Evolutionary conservation across 2,329 filamentous ascomycete genomes (phyloP).

Genomic region (Beauveria bassiana): DNA sequence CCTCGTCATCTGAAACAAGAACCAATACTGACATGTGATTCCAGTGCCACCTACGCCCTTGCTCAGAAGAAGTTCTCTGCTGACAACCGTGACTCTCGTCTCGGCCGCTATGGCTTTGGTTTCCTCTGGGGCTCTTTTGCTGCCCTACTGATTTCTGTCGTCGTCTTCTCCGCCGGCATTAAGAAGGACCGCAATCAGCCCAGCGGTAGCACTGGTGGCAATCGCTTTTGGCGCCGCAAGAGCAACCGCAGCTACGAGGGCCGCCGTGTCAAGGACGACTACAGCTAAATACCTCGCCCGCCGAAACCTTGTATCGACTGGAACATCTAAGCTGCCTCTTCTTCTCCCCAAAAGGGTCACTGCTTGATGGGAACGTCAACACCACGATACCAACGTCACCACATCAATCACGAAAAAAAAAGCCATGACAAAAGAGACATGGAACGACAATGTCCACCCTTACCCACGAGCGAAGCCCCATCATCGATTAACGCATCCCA

Average conservation of each 20-base stretch:
- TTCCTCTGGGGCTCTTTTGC: conserved; percentile 70
- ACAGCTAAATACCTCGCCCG: conserved; percentile 35
- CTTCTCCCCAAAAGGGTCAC: not conserved
- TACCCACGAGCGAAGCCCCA: not conserved
- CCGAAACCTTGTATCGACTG: not conserved
- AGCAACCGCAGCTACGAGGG: conserved; percentile 35
- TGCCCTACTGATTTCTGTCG: conserved; percentile 55
- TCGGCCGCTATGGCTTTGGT: conserved; percentile 64
- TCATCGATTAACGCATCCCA: not conserved
- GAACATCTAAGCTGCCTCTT: too few relatives aligned
- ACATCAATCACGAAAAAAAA: not conserved
- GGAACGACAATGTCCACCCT: conserved; percentile 3
- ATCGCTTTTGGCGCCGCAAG: conserved; percentile 25
- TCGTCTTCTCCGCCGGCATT: conserved; percentile 60
- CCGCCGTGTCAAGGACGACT: conserved; percentile 63
- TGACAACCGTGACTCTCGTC: conserved; percentile 45
- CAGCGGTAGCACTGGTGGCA: conserved; percentile 21
- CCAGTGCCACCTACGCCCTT: conserved; percentile 54
- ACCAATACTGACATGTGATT: not conserved
- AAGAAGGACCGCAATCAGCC: conserved; percentile 29
- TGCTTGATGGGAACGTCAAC: not conserved
- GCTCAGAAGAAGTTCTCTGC: conserved; percentile 58
- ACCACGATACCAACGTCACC: conserved; percentile 1
- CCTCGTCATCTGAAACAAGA: not conserved
- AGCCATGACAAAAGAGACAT: not conserved